Conservation (phyloP, 768 basidiomycete genomes). For the Favolaschia claudopus region DNA sequence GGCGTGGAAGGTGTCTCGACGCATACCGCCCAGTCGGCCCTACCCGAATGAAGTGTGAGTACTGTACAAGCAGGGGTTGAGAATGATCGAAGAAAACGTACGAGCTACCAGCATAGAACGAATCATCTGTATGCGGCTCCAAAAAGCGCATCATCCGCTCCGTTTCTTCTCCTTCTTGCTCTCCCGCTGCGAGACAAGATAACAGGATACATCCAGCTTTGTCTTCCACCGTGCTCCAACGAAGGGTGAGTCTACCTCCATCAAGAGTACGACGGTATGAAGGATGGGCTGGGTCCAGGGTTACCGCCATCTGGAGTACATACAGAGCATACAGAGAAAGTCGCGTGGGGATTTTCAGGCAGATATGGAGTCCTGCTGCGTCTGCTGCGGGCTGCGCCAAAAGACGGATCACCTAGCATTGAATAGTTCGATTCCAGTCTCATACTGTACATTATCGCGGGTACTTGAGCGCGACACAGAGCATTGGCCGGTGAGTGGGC, state of each 20-base stretch:
- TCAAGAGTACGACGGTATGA: background rate
- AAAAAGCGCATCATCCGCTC: background rate
- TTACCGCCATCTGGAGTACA: background rate
- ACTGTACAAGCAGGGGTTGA: background rate
- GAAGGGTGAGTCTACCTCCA: background rate
- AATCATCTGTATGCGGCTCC: background rate
- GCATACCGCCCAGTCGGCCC: slow-evolving; percentile 1
- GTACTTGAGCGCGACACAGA: no score
- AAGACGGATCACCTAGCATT: no score
- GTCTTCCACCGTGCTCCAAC: background rate
- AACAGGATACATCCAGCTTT: background rate
- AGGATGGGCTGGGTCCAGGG: background rate
- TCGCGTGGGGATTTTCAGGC: background rate
- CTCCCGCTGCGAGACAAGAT: background rate
- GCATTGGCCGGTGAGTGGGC: no score
- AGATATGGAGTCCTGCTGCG: background rate
- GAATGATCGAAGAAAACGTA: background rate
- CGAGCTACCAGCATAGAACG: background rate
- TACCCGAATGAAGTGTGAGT: background rate
- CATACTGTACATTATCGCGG: no score
- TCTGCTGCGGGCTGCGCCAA: no score
- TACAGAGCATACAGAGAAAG: background rate
- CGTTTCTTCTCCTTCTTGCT: background rate
- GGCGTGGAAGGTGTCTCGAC: background rate
- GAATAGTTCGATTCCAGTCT: no score